Evolutionary conservation across 345 rosid genomes (phyloP).

Genomic region (Lepidium didymum): DNA sequence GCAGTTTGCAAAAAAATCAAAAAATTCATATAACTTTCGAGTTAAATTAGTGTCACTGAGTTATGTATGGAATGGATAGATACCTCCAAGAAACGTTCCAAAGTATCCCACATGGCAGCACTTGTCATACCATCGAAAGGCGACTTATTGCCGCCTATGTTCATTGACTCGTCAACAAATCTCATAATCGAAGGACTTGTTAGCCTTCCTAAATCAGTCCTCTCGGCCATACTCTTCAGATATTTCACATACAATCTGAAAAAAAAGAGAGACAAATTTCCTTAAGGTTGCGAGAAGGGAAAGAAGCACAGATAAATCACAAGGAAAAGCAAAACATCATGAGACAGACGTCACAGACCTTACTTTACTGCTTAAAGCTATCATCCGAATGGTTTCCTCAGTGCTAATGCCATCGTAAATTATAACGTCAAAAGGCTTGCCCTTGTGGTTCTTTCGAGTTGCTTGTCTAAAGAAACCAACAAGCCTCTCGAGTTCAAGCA

Average conservation of each 20-base stretch:
- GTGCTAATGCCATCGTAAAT: slow-evolving; percentile 63
- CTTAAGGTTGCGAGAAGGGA: not conserved
- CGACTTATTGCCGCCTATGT: slow-evolving; percentile 41
- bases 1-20: slow-evolving; percentile 17
- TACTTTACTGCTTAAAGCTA: slow-evolving; percentile 64
- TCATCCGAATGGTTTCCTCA: slow-evolving; percentile 73
- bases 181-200: slow-evolving; percentile 68
- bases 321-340: not conserved
- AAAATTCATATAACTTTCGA: not conserved
- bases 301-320: not conserved
- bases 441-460: slow-evolving; percentile 33
- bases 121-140: slow-evolving; percentile 44
- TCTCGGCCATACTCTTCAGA: slow-evolving; percentile 68
- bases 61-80: not conserved
- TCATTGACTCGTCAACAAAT: slow-evolving; percentile 64
- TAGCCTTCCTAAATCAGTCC: slow-evolving; percentile 88
- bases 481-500: slow-evolving; percentile 48
- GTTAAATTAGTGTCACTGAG: not conserved
- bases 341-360: slow-evolving; percentile 34
- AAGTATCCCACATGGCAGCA: slow-evolving; percentile 64
- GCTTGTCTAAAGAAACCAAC: slow-evolving; percentile 45
- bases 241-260: slow-evolving; percentile 71
- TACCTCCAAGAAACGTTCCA: slow-evolving; percentile 73
- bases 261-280: too few relatives aligned
- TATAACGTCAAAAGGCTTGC: slow-evolving; percentile 46